Evolutionary conservation across 139 green algal species (phyloP).

Genomic region (Asterochloris sp.): DNA sequence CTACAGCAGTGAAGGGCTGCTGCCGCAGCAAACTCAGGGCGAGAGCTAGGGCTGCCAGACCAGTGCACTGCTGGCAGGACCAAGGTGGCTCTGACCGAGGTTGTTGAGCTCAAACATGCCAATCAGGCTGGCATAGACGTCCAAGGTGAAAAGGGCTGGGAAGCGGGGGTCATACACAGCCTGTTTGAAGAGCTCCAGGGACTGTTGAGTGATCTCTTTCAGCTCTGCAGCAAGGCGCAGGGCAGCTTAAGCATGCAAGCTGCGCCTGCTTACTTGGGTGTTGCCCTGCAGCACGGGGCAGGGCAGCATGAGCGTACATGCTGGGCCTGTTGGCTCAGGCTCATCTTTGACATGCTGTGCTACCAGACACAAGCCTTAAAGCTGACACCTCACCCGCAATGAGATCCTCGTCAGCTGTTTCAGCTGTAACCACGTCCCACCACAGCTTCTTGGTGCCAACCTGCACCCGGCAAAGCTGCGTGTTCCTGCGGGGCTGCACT

Average conservation of each 20-base stretch:
- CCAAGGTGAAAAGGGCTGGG: constrained; percentile 57
- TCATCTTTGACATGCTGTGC: not conserved
- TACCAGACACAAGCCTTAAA: not conserved
- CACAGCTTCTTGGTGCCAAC: constrained; percentile 76
- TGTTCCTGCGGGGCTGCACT: too few species aligned
- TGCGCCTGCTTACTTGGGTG: not conserved
- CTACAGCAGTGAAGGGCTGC: constrained; percentile 17
- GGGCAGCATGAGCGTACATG: not conserved
- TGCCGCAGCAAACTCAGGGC: not conserved
- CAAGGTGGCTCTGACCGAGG: constrained; percentile 39
- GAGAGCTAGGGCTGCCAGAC: too few species aligned
- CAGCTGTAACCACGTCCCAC: constrained; percentile 80
- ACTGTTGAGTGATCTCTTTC: constrained; percentile 64
- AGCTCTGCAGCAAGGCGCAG: constrained; percentile 36
- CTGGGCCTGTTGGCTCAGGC: not conserved
- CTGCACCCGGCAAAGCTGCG: too few species aligned
- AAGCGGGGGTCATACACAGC: constrained; percentile 45
- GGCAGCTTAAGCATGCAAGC: not conserved
- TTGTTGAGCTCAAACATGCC: constrained; percentile 99
- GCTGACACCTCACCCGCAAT: not conserved
- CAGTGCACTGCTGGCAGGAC: too few species aligned
- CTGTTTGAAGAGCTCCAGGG: constrained; percentile 62
- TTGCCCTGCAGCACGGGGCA: too few species aligned
- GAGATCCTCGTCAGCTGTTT: constrained; percentile 55
- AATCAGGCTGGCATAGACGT: constrained; percentile 77